Evolutionary conservation across 306 rosid species (phyloP).

Genomic region (Heteromeles arbutifolia): DNA sequence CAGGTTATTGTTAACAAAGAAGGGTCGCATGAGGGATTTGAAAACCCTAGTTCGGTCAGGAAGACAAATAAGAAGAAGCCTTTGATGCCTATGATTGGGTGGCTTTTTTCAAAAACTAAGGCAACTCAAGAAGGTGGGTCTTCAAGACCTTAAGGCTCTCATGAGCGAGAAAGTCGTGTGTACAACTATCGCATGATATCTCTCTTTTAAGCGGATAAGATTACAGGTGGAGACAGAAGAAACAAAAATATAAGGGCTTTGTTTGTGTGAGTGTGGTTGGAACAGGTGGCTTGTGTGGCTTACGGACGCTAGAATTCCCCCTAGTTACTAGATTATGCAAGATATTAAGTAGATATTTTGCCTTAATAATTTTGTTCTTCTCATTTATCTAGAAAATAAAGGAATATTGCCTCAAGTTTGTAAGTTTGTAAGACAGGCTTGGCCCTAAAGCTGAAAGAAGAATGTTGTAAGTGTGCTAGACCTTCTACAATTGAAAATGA

Average conservation of each 20-base stretch:
- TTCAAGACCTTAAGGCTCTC: not conserved
- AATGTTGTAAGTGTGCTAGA: not conserved
- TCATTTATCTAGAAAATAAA: not conserved
- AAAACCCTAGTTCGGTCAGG: conserved; percentile 29
- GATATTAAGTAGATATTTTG: no score
- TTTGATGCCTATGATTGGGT: conserved; percentile 46
- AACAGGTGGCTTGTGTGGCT: no score
- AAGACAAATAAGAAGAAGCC: conserved; percentile 46
- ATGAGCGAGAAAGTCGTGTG: not conserved
- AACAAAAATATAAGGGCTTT: not conserved
- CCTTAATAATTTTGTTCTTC: not conserved
- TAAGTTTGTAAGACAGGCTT: not conserved
- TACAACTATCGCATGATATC: not conserved
- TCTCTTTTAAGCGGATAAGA: not conserved
- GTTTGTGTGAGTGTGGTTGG: not conserved
- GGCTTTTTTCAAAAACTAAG: conserved; percentile 63
- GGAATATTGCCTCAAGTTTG: not conserved
- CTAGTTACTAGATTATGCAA: no score
- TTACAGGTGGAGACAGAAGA: not conserved
- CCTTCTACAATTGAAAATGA: no score
- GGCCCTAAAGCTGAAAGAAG: not conserved
- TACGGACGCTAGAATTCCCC: no score
- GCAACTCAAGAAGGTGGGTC: conserved; percentile 18
- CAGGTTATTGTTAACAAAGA: conserved; percentile 39
- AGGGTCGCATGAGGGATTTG: conserved; percentile 17